Percentiles rank a stretch among this genome's conserved stretches.
These are phyloP conservation scores for Ceratopteris richardii DNA, from an alignment of 75 land plant genomes.

Conservation along the genomic window DNA sequence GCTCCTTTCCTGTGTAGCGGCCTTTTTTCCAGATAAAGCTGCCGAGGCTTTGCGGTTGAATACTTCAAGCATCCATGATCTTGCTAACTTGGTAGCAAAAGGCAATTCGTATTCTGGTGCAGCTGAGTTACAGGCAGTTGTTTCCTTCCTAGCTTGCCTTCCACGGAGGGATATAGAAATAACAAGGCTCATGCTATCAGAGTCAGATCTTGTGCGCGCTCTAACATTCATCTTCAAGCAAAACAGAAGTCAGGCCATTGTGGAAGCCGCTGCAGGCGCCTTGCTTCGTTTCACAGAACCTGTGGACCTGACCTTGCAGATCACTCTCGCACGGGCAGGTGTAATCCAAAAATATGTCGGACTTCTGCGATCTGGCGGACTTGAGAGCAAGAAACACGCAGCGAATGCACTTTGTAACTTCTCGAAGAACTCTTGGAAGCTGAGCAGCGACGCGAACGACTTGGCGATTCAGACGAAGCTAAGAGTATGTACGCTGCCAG, in stretches of 20 bases:
- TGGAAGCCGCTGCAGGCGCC: slow-evolving; percentile 28
- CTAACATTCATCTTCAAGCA: slow-evolving; percentile 12
- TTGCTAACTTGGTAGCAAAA: slow-evolving; percentile 13
- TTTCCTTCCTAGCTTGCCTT: slow-evolving; percentile 14
- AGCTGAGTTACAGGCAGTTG: slow-evolving; percentile 17
- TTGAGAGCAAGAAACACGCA: slow-evolving; percentile 16
- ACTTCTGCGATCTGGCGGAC: slow-evolving; percentile 21
- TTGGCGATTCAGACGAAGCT: not conserved
- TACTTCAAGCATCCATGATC: slow-evolving; percentile 12
- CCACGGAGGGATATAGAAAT: slow-evolving; percentile 16
- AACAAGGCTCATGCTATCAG: not conserved
- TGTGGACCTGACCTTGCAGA: slow-evolving; percentile 10
- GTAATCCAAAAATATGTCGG: slow-evolving; percentile 24
- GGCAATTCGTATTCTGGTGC: slow-evolving; percentile 8
- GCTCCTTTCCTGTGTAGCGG: slow-evolving; percentile 21
- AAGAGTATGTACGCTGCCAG: not conserved
- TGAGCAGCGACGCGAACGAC: slow-evolving; percentile 4
- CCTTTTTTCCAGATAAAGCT: slow-evolving; percentile 14
- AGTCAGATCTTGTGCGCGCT: slow-evolving; percentile 12
- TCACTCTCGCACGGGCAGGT: slow-evolving; percentile 17
- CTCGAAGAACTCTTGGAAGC: slow-evolving; percentile 15
- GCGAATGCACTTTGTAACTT: slow-evolving; percentile 31
- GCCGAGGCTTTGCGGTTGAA: slow-evolving; percentile 15
- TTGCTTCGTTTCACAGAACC: slow-evolving; percentile 18
- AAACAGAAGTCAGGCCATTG: slow-evolving; percentile 9